phyloP scores from a whole-genome alignment of 805 yeast species.

The Blastobotrys peoriensis region DNA sequence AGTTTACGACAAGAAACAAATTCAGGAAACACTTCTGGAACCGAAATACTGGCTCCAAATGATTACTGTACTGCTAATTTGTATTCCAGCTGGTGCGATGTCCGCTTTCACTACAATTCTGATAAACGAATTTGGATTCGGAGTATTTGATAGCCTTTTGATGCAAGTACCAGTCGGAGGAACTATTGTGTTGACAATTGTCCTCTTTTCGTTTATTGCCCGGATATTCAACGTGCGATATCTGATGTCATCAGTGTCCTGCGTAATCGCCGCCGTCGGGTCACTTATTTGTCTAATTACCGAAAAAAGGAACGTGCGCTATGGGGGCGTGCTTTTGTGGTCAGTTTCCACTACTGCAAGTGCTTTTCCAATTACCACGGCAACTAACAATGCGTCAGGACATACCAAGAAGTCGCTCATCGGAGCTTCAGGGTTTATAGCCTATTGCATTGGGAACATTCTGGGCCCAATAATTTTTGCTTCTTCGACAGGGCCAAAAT shows the following conservation, averaged over 20 bases:
- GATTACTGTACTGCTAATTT: slow-evolving; percentile 30
- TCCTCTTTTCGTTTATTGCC: slow-evolving; percentile 10
- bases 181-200: slow-evolving; percentile 13
- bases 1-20: slow-evolving; percentile 42
- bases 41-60: slow-evolving; percentile 37
- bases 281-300: slow-evolving; percentile 10
- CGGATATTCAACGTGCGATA: slow-evolving; percentile 10
- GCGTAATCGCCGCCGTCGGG: slow-evolving; percentile 9
- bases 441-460: slow-evolving; percentile 57
- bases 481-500: slow-evolving; percentile 13
- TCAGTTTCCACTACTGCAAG: slow-evolving; percentile 12
- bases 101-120: slow-evolving; percentile 38
- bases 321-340: slow-evolving; percentile 11
- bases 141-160: slow-evolving; percentile 35
- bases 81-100: slow-evolving; percentile 34
- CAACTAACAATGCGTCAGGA: slow-evolving; percentile 45
- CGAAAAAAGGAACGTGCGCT: slow-evolving; percentile 4
- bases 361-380: slow-evolving; percentile 28
- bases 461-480: slow-evolving; percentile 62
- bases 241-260: slow-evolving; percentile 3
- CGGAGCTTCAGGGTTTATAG: slow-evolving; percentile 50
- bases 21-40: slow-evolving; percentile 43
- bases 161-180: slow-evolving; percentile 43
- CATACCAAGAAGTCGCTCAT: slow-evolving; percentile 47
- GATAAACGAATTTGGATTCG: slow-evolving; percentile 34